Percentiles rank a stretch among this genome's conserved stretches.
Conservation (phyloP, 2,329 filamentous ascomycete genomes). For the Colletotrichum nymphaeae region DNA sequence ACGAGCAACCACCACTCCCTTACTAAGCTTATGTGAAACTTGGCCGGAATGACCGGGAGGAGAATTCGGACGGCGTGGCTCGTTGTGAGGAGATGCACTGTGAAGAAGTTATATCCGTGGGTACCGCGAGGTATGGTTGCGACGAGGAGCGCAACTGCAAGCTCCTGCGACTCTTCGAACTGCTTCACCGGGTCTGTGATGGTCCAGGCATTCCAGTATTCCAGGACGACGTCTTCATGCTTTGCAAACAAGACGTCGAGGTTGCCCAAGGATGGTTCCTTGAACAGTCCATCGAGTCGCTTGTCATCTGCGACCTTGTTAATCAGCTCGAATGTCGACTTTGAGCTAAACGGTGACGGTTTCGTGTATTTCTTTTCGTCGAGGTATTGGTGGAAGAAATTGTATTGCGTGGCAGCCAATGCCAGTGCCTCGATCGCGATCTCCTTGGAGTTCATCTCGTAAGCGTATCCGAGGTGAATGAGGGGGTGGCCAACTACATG, state of each 20-base stretch:
- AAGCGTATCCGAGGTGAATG: constrained; percentile 96
- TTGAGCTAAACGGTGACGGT: constrained; percentile 68
- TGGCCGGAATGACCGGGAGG: constrained; percentile 78
- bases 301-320: constrained; percentile 75
- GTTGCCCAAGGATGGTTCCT: constrained; percentile 69
- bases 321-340: constrained; percentile 77
- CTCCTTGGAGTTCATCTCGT: constrained; percentile 86
- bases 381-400: constrained; percentile 73
- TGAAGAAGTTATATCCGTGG: constrained; percentile 83
- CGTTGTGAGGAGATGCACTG: constrained; percentile 84
- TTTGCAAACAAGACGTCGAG: constrained; percentile 75
- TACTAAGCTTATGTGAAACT: constrained; percentile 79
- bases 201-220: constrained; percentile 93
- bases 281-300: constrained; percentile 75
- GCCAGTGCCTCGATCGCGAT: constrained; percentile 89
- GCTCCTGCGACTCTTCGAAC: constrained; percentile 78
- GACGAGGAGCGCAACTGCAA: constrained; percentile 71
- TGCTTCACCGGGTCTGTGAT: constrained; percentile 77
- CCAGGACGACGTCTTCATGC: constrained; percentile 77
- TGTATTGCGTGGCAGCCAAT: constrained; percentile 69
- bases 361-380: constrained; percentile 79
- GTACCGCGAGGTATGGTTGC: constrained; percentile 67
- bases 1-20: constrained; percentile 92
- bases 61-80: constrained; percentile 91
- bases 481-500: constrained; percentile 83